Evolutionary conservation across 371 early-diverging fungal species (phyloP).

Genomic region (Mortierella polycephala): DNA sequence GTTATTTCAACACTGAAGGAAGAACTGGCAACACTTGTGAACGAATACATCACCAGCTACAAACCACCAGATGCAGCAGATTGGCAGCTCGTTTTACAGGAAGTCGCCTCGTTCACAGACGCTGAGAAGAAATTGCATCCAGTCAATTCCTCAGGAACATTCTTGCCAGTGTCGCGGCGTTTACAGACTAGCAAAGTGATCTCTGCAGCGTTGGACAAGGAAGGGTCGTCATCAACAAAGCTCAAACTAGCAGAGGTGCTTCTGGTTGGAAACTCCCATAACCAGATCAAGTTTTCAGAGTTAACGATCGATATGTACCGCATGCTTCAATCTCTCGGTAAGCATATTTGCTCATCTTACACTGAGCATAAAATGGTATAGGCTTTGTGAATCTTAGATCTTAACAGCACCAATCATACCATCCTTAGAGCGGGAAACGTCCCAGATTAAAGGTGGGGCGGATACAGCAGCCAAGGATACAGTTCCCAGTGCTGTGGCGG

Average conservation of each 20-base stretch:
- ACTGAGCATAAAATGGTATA: not conserved
- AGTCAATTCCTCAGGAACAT: conserved; percentile 66
- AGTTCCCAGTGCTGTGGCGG: conserved; percentile 30
- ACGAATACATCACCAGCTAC: conserved; percentile 87
- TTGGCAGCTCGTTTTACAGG: conserved; percentile 93
- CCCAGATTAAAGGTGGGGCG: conserved; percentile 9
- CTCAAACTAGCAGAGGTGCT: conserved; percentile 91
- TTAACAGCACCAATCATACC: not conserved
- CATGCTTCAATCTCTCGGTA: conserved; percentile 89
- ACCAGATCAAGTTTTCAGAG: conserved; percentile 96
- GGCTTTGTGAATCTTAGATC: no score
- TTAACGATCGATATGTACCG: conserved; percentile 96
- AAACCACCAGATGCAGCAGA: conserved; percentile 91
- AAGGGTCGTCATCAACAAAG: conserved; percentile 38
- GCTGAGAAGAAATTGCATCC: conserved; percentile 90
- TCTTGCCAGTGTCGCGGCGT: conserved; percentile 72
- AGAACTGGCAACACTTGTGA: conserved; percentile 83
- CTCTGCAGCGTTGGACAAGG: conserved; percentile 64
- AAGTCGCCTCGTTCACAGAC: conserved; percentile 90
- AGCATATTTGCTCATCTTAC: not conserved
- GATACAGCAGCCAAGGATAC: conserved; percentile 24
- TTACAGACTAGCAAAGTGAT: conserved; percentile 64
- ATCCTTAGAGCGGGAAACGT: conserved; percentile 18
- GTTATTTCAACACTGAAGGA: conserved; percentile 81
- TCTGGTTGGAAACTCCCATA: conserved; percentile 90